Evolutionary conservation across 352 stramenopile genomes (phyloP), one percentile per base, ranked within the genome.

Genomic region (Globisporangium perplexum): DNA sequence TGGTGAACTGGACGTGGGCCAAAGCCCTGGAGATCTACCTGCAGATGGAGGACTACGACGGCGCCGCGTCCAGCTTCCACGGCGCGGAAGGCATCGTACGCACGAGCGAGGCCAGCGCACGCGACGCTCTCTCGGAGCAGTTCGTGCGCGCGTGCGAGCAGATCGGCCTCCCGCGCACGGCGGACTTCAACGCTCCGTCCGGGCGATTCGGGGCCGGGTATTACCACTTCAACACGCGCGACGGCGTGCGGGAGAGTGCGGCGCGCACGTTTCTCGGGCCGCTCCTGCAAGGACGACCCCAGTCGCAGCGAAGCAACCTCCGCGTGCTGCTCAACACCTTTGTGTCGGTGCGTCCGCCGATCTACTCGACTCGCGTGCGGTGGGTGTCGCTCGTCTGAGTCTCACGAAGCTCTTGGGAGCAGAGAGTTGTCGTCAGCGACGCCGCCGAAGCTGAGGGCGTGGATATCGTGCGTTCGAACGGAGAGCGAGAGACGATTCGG

Each of bases 151-250:
- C 74, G 7, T 87, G 77, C 43, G 62, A 72, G 47, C 31, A 78
- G 8, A 35, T 77, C 22, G 84, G 84, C 0, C 76, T 94, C 5
- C 74, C 71, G 14, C 62, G 71, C 7, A 85, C 74, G 1, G 28
- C 35, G 4, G 86, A 96, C 47, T 96, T 97, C 55, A 97, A 97
- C 55, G 71, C 74, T 24, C 84, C 86, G n/a, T 56, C 55, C 8
- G 72, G 70, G 17, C 68, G 87, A 17, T 65, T 72, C 38, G 89
- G 89, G 7, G 82, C 66, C 28, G 89, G 87, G 1, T 90, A 77
- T 42, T 97, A 96, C 59, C 68, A 94, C 54, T 96, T 97, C 20
- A 93, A 93, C 60, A 91, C 90, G 42, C 67, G 74, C 6, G 52
- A 93, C 41, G 88, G 88, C 30, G 62, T 95, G 22, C 80, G 88